A percentile compares a stretch with the other conserved stretches of the same genome.
Evolutionary conservation across 805 yeast genomes (phyloP).

Genomic region (Monosporozyma solicola): DNA sequence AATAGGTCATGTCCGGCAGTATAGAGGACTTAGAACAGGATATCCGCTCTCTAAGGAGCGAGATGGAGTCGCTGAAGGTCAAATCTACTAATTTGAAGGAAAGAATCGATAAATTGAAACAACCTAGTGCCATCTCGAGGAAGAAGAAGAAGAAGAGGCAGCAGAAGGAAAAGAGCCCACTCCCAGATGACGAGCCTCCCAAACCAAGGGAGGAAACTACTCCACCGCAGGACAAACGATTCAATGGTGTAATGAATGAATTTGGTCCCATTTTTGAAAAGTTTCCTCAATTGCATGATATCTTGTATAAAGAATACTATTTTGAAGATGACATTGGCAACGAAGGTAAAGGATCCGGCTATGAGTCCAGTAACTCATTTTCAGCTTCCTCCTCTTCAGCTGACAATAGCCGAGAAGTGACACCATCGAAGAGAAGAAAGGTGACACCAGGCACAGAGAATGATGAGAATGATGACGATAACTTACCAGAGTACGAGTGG

Average conservation of each 20-base stretch:
- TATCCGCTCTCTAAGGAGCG: slow-evolving; percentile 29
- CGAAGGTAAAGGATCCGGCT: not conserved
- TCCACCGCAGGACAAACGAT: not conserved
- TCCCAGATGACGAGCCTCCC: not conserved
- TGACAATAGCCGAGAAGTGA: not conserved
- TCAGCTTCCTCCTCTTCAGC: not conserved
- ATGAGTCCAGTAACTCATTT: not conserved
- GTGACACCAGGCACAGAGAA: not conserved
- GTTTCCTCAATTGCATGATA: slow-evolving; percentile 18
- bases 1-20: not conserved
- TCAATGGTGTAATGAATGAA: slow-evolving; percentile 11
- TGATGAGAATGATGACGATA: not conserved
- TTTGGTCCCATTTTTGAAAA: slow-evolving; percentile 15
- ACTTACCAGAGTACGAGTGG: slow-evolving; percentile 19
- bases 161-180: not conserved
- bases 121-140: not conserved
- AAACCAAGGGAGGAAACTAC: not conserved
- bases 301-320: slow-evolving; percentile 7
- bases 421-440: not conserved
- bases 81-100: slow-evolving; percentile 10
- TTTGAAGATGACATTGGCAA: not conserved
- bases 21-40: slow-evolving; percentile 28
- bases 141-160: slow-evolving; percentile 3
- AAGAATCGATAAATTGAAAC: slow-evolving; percentile 1
- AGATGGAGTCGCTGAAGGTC: slow-evolving; percentile 15